Base-by-base conservation (phyloP, 495 filamentous ascomycete species). In the Bacidia rubella region DNA sequence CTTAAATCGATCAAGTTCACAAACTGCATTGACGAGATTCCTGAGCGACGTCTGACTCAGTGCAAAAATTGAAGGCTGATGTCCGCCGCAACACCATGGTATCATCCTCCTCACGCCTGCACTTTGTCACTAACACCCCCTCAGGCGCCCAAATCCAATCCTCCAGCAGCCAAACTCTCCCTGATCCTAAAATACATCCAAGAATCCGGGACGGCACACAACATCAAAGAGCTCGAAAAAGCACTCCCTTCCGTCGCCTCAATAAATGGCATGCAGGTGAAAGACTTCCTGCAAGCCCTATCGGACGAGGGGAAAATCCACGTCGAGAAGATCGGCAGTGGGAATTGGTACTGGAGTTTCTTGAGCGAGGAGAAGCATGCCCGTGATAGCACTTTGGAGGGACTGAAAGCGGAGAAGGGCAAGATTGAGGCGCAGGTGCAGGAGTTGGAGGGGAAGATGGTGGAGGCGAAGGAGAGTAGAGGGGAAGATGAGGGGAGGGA, bases 321-420 rank as follows among this genome's bases (percentile, higher is more conserved):
- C 11, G 79, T 86, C 15, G 85, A 88, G 69, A 87, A 87, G 68
- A 87, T 89, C 59, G 85, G 85, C 52, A 83, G 74, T 51, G 82
- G 80, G 15, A 87, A 88, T 61, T 89, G 85, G 85, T 88, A 86
- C 68, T 89, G 85, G 85, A 74, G 71, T 54, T 89, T 89, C 61
- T 63, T 65, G 26, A 77, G 71, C 47, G 83, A 86, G 35, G 80
- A 78, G 54, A 79, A 74, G 63, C 73, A 73, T 39, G 63, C 63
- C 15, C 72, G 70, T 51, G 72, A 78, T 52, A 61, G 56, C 11
- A 60, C 68, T 41, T 59, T 83, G 47, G 68, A 63, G 40, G 68
- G 69, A 48, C 63, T 80, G 40, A 69, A 67, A 39, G 65, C 68
- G 48, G 83, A 87, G 52, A 63, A 75, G 60, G 74, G 72, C 50